phyloP scores from a whole-genome alignment of 257 asterid species.

The Craterostigma plantagineum region DNA sequence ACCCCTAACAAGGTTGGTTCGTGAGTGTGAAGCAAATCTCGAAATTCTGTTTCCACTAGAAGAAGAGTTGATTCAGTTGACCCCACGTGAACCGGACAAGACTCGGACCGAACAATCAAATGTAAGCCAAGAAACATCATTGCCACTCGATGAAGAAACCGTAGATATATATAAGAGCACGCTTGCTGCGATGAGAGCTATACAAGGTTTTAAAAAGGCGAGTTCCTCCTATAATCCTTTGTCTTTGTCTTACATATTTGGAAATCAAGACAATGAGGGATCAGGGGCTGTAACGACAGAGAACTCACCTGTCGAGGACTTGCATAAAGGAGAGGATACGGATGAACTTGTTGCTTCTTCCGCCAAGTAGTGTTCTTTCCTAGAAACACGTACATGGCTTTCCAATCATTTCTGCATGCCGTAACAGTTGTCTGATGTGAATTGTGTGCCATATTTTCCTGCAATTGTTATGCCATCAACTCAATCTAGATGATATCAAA shows the following conservation, averaged over 20 bases:
- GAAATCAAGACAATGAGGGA: constrained; percentile 35
- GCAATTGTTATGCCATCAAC: too few species aligned
- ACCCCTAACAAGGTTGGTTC: constrained; percentile 50
- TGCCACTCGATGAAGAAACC: constrained; percentile 43
- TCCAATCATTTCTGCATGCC: too few species aligned
- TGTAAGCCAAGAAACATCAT: constrained; percentile 13
- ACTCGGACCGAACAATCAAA: constrained; percentile 14
- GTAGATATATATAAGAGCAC: constrained; percentile 61
- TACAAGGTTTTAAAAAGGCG: constrained; percentile 63
- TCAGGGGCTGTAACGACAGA: constrained; percentile 62
- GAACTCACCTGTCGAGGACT: constrained; percentile 31
- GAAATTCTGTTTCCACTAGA: constrained; percentile 57
- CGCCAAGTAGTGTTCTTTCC: constrained; percentile 10
- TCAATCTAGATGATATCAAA: too few species aligned
- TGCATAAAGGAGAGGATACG: constrained; percentile 23
- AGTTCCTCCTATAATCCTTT: constrained; percentile 85
- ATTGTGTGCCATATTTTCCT: too few species aligned
- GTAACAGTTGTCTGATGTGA: too few species aligned
- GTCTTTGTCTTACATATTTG: constrained; percentile 53
- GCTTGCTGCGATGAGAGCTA: constrained; percentile 73
- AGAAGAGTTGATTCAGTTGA: constrained; percentile 50
- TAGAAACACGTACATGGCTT: too few species aligned
- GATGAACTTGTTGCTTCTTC: constrained; percentile 22
- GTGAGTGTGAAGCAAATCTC: constrained; percentile 73
- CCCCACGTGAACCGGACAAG: constrained; percentile 14